A percentile compares a stretch with the other conserved stretches of the same genome.
These are phyloP conservation scores for Hericium coralloides DNA, from an alignment of 768 basidiomycete genomes.

Conservation along the genomic window DNA sequence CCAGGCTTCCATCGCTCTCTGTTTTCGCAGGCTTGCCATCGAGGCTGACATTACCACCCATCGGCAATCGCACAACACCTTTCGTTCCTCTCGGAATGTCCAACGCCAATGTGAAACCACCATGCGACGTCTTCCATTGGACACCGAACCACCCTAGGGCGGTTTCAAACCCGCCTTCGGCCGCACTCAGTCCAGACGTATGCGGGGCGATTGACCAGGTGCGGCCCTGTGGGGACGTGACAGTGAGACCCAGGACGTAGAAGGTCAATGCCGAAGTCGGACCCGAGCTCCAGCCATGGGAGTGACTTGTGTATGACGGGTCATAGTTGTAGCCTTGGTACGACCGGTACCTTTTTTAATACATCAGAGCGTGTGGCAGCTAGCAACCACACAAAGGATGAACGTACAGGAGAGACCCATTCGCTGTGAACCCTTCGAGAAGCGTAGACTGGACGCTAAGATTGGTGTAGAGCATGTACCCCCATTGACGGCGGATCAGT, in stretches of 20 bases:
- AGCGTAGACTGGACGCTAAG: slow-evolving; percentile 48
- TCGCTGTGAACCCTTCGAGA: slow-evolving; percentile 48
- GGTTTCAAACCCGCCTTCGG: slow-evolving; percentile 46
- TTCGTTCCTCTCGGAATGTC: background rate
- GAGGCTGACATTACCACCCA: background rate
- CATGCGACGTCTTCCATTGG: slow-evolving; percentile 25
- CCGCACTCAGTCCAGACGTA: slow-evolving; percentile 29
- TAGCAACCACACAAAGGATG: background rate
- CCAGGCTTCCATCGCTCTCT: background rate
- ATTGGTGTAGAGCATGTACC: slow-evolving; percentile 49
- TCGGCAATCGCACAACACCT: background rate
- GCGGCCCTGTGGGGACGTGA: slow-evolving; percentile 38
- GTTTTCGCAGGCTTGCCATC: background rate
- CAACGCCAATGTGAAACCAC: background rate
- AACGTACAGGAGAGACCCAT: slow-evolving; percentile 43
- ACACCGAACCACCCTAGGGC: slow-evolving; percentile 43
- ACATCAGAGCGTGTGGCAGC: background rate
- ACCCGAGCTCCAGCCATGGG: slow-evolving; percentile 52
- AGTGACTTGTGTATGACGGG: slow-evolving; percentile 48
- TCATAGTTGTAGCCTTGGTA: slow-evolving; percentile 49
- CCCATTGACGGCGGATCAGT: slow-evolving; percentile 46
- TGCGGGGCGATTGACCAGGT: slow-evolving; percentile 42
- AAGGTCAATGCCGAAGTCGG: slow-evolving; percentile 49
- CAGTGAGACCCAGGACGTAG: slow-evolving; percentile 45
- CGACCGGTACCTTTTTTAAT: slow-evolving; percentile 35